Conservation (phyloP, 192 early-diverging fungal species). For the Coemansia sp. region DNA sequence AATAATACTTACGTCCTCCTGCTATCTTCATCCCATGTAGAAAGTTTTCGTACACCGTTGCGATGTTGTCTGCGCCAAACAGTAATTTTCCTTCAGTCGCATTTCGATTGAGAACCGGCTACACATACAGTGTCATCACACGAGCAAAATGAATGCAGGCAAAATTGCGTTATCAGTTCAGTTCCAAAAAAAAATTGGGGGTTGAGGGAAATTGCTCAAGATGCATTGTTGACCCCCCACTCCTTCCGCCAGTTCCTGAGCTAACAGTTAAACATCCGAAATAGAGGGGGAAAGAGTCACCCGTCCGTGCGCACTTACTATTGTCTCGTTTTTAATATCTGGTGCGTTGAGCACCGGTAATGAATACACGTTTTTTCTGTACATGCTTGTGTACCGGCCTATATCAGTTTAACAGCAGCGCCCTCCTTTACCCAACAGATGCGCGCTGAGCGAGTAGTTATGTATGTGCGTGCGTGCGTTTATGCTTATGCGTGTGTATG, state of each 20-base stretch:
- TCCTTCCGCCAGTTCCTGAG: neutral
- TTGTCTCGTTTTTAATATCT: constrained; percentile 40
- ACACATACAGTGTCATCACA: too few species aligned
- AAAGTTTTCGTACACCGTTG: constrained; percentile 75
- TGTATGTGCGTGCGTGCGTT: too few species aligned
- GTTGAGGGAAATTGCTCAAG: neutral
- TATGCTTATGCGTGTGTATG: too few species aligned
- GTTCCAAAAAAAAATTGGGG: too few species aligned
- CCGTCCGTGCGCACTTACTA: constrained; percentile 23
- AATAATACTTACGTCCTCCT: constrained; percentile 51
- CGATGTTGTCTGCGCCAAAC: constrained; percentile 55
- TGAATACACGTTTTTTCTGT: constrained; percentile 39
- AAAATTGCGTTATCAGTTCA: neutral
- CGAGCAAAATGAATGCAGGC: too few species aligned
- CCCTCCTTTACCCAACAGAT: too few species aligned
- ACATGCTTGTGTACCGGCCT: constrained; percentile 11
- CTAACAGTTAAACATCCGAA: too few species aligned
- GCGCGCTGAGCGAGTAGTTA: too few species aligned
- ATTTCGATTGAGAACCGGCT: constrained; percentile 50
- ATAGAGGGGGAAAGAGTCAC: too few species aligned
- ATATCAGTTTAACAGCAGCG: too few species aligned
- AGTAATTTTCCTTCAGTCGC: constrained; percentile 50
- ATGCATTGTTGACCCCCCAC: neutral
- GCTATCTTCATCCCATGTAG: constrained; percentile 64
- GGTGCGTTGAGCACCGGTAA: constrained; percentile 43